Percentiles rank a stretch among this genome's conserved stretches.
Evolutionary conservation across 352 stramenopile species (phyloP).

Genomic region (Globisporangium cystogenes): DNA sequence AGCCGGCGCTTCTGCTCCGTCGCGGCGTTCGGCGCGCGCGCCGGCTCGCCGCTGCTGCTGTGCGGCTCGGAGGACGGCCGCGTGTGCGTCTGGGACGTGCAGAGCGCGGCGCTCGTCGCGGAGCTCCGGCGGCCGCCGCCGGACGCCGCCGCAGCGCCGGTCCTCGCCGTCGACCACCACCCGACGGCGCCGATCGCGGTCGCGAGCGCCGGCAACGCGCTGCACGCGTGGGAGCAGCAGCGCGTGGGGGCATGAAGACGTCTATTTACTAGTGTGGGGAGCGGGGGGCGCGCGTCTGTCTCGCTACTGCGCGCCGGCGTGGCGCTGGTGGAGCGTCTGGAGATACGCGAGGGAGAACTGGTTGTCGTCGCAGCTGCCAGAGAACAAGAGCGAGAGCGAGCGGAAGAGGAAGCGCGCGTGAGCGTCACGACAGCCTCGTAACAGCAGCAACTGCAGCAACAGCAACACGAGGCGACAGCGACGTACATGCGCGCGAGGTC

Average conservation of each 20-base stretch:
- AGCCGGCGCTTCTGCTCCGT: constrained; percentile 88
- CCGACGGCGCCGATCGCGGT: constrained; percentile 53
- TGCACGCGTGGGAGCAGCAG: constrained; percentile 43
- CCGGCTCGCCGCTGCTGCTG: constrained; percentile 46
- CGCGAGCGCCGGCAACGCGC: constrained; percentile 75
- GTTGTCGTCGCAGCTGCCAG: constrained; percentile 82
- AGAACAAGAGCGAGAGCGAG: constrained; percentile 4
- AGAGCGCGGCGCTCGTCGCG: constrained; percentile 56
- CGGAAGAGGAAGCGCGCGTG: no score
- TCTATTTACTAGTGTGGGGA: background rate
- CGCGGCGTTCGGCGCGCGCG: constrained; percentile 46
- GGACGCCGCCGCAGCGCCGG: constrained; percentile 68
- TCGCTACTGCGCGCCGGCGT: constrained; percentile 11
- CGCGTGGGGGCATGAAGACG: background rate
- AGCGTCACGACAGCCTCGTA: background rate
- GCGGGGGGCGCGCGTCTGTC: background rate
- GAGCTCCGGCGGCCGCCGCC: constrained; percentile 1
- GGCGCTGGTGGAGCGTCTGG: constrained; percentile 58
- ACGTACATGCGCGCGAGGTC: constrained; percentile 86
- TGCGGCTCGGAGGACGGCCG: constrained; percentile 91
- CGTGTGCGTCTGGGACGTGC: constrained; percentile 92
- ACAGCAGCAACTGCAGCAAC: no score
- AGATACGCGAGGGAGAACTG: constrained; percentile 87
- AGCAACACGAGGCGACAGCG: no score
- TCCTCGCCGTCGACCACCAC: constrained; percentile 87